Evolutionary conservation across 345 rosid species (phyloP).

Genomic region (Lepidium didymum): DNA sequence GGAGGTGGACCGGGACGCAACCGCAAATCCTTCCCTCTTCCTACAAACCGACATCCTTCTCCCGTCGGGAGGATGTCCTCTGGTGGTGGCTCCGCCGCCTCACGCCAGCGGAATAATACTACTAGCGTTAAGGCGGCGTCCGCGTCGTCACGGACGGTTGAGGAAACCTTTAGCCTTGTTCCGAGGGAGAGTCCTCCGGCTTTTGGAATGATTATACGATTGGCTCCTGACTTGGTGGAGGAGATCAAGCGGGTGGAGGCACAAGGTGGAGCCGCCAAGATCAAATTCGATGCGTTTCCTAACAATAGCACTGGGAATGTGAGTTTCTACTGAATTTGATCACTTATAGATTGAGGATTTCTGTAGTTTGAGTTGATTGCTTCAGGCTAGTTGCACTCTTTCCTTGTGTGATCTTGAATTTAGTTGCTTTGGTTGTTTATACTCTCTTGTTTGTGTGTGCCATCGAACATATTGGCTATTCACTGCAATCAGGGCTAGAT

Average conservation of each 20-base stretch:
- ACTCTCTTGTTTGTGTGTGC: not conserved
- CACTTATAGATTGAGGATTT: not conserved
- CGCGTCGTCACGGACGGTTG: slow-evolving; percentile 29
- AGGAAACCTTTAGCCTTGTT: slow-evolving; percentile 68
- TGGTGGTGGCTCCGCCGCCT: slow-evolving; percentile 30
- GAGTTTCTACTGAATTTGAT: slow-evolving; percentile 26
- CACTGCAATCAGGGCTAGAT: not conserved
- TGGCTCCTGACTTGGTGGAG: slow-evolving; percentile 83
- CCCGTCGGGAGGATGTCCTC: slow-evolving; percentile 34
- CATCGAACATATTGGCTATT: not conserved
- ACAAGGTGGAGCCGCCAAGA: slow-evolving; percentile 65
- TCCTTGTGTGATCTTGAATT: not conserved
- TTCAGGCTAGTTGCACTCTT: not conserved
- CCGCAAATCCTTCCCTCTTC: slow-evolving; percentile 45
- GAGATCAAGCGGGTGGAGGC: slow-evolving; percentile 78
- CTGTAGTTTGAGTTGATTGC: not conserved
- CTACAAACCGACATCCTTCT: slow-evolving; percentile 34
- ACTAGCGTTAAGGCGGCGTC: slow-evolving; percentile 18
- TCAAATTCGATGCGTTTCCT: slow-evolving; percentile 76
- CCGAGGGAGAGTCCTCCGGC: slow-evolving; percentile 53
- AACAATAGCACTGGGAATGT: slow-evolving; percentile 67
- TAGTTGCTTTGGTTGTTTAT: not conserved
- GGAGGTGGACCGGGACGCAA: slow-evolving; percentile 33
- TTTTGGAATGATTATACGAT: slow-evolving; percentile 69
- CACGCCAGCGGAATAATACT: slow-evolving; percentile 27